phyloP scores from a whole-genome alignment of 2,329 filamentous ascomycete species.

The Phialemoniopsis sp. region DNA sequence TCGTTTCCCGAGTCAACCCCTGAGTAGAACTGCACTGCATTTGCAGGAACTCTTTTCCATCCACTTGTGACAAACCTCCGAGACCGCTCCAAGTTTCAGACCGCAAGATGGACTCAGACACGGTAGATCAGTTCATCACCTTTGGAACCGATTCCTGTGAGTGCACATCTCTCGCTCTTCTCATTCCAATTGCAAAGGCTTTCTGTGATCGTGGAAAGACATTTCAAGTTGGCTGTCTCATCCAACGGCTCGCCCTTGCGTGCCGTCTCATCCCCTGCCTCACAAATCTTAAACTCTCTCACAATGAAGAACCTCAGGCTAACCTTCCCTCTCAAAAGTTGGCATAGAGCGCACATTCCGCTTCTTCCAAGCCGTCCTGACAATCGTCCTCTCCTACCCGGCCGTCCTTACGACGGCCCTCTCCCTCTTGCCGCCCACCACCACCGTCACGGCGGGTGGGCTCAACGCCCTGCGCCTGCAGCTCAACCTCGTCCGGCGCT shows the following conservation, averaged over 20 bases:
- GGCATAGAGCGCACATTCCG: slow-evolving; percentile 60
- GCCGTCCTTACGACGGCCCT: slow-evolving; percentile 29
- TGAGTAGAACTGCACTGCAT: no score
- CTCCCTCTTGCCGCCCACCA: slow-evolving; percentile 15
- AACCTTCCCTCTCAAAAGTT: slow-evolving; percentile 27
- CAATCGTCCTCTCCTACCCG: slow-evolving; percentile 42
- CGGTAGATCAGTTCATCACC: slow-evolving; percentile 31
- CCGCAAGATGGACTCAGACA: background rate
- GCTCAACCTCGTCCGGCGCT: slow-evolving; percentile 50
- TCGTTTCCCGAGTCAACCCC: no score
- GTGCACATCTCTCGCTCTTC: slow-evolving; percentile 8
- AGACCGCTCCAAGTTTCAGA: no score
- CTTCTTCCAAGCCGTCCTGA: slow-evolving; percentile 46
- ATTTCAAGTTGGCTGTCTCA: no score
- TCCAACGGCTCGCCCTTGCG: no score
- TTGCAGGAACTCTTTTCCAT: slow-evolving; percentile 1
- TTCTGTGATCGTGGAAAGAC: no score
- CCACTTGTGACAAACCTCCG: no score
- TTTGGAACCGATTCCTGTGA: slow-evolving; percentile 44
- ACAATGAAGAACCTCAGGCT: background rate
- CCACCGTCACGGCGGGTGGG: slow-evolving; percentile 20
- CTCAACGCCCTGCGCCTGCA: slow-evolving; percentile 26
- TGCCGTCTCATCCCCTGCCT: no score
- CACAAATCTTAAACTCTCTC: slow-evolving; percentile 1
- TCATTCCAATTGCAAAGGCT: background rate